Evolutionary conservation across 225 moss, liverwort and hornwort species (phyloP).

Genomic region (Sphagnum contortum): DNA sequence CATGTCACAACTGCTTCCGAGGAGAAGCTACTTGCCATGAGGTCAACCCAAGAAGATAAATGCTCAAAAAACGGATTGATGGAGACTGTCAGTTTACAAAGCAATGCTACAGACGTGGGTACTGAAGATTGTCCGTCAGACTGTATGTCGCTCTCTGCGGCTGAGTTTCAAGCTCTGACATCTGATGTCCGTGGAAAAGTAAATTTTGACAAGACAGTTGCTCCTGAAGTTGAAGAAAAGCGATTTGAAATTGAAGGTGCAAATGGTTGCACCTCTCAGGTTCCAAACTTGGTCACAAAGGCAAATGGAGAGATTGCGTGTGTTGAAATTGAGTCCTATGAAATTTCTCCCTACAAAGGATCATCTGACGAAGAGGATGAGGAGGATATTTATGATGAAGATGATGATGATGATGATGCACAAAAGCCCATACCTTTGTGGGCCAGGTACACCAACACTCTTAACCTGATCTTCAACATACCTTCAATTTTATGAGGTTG

Average conservation of each 20-base stretch:
- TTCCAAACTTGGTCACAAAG: too few species aligned
- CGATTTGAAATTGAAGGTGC: not conserved
- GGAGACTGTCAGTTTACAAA: not conserved
- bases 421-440: constrained; percentile 5
- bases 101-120: not conserved
- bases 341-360: constrained; percentile 4
- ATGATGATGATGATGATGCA: constrained; percentile 2
- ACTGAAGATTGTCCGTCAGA: not conserved
- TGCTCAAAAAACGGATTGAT: not conserved
- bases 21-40: not conserved
- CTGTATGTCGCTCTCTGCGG: not conserved
- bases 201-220: not conserved
- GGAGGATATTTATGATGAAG: not conserved
- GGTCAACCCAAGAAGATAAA: not conserved
- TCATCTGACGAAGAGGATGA: constrained; percentile 2
- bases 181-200: not conserved
- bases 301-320: too few species aligned
- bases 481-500: not conserved
- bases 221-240: not conserved
- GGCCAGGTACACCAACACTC: constrained; percentile 2
- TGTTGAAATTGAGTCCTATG: not conserved
- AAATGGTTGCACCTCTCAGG: too few species aligned
- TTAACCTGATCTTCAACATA: not conserved
- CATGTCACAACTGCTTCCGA: not conserved
- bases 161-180: not conserved